phyloP scores from a whole-genome alignment of 192 early-diverging fungal genomes.

The Rhizophagus clarus region DNA sequence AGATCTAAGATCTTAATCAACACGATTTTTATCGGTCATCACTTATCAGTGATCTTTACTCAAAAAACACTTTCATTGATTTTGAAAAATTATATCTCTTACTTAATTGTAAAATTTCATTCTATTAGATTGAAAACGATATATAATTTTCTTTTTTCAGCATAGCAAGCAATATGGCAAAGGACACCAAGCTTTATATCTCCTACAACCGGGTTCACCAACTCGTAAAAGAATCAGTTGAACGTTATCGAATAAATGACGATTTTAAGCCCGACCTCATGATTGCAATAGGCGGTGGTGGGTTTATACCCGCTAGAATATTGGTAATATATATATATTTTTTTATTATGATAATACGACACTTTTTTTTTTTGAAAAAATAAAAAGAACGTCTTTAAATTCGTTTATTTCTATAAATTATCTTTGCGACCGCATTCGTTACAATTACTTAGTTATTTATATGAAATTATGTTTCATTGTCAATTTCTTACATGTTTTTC shows the following conservation, averaged over 20 bases:
- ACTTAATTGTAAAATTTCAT: too few relatives aligned
- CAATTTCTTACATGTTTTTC: neutral
- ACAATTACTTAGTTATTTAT: too few relatives aligned
- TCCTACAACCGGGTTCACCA: constrained; percentile 53
- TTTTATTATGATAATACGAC: neutral
- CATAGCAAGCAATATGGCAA: neutral
- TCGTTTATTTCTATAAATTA: too few relatives aligned
- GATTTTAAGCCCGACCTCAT: constrained; percentile 59
- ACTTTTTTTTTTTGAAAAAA: neutral
- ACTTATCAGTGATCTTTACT: too few relatives aligned
- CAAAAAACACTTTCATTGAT: too few relatives aligned
- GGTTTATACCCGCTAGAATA: constrained; percentile 76
- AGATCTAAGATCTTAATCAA: too few relatives aligned
- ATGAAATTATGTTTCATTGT: neutral
- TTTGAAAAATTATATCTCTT: too few relatives aligned
- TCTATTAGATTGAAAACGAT: too few relatives aligned
- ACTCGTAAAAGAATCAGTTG: constrained; percentile 57
- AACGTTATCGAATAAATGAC: constrained; percentile 57
- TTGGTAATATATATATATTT: constrained; percentile 33
- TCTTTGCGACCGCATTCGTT: too few relatives aligned
- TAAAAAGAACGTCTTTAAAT: neutral
- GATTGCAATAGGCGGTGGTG: constrained; percentile 79
- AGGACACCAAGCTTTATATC: constrained; percentile 56
- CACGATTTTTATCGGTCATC: too few relatives aligned
- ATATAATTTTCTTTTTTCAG: neutral